A percentile compares a stretch with the other conserved stretches of the same genome.
Evolutionary conservation across 257 asterid species (phyloP).

Genomic region (Verbena officinalis): DNA sequence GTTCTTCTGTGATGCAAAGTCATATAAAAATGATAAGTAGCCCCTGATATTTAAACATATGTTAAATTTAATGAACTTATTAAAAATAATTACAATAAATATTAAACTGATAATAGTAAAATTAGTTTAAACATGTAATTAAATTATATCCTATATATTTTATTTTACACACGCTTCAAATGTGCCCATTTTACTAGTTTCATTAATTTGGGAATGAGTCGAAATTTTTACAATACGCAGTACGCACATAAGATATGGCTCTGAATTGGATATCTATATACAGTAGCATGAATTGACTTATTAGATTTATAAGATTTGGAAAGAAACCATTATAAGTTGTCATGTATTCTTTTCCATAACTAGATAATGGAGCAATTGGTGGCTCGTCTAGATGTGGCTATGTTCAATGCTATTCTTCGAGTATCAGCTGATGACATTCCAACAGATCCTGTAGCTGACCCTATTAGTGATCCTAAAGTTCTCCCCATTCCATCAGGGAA

Average conservation of each 20-base stretch:
- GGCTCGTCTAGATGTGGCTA: constrained; percentile 81
- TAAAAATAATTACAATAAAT: too few species aligned
- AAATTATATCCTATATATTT: too few species aligned
- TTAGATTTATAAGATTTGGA: constrained; percentile 12
- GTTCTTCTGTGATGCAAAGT: constrained; percentile 1
- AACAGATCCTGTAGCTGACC: constrained; percentile 88
- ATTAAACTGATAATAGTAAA: too few species aligned
- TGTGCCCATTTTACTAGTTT: too few species aligned
- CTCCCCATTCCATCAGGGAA: constrained; percentile 82
- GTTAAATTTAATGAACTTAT: too few species aligned
- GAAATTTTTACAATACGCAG: too few species aligned
- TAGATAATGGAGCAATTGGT: constrained; percentile 87
- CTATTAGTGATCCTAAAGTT: constrained; percentile 73
- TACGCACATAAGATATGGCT: too few species aligned
- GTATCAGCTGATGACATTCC: constrained; percentile 83
- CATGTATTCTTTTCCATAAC: constrained; percentile 13
- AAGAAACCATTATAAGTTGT: not conserved
- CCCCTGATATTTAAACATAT: too few species aligned
- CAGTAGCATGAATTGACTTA: constrained; percentile 18
- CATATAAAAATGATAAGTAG: too few species aligned
- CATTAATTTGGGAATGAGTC: too few species aligned
- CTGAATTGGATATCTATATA: not conserved
- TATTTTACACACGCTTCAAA: too few species aligned
- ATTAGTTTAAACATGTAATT: too few species aligned
- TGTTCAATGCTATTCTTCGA: constrained; percentile 89